A percentile compares a stretch with the other conserved stretches of the same genome.
Evolutionary conservation across 2,329 filamentous ascomycete genomes (phyloP).

Genomic region (Pseudopyricularia cyperi): DNA sequence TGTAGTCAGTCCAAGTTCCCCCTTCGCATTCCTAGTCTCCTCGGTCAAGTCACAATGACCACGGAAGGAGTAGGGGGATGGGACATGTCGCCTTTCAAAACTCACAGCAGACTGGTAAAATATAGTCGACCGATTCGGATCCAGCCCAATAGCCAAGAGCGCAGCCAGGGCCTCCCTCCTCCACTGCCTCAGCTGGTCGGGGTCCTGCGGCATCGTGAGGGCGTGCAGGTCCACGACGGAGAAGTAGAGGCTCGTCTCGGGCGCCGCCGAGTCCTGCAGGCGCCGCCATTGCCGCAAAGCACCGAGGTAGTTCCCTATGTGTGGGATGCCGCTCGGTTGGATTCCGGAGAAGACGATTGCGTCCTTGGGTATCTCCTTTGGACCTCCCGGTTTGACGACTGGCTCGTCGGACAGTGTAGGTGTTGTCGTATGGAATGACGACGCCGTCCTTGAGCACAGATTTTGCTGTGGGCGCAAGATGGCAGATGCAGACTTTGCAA

Average conservation of each 20-base stretch:
- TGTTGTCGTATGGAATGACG: neutral
- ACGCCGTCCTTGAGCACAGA: neutral
- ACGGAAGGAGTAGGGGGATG: neutral
- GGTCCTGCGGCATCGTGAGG: constrained; percentile 65
- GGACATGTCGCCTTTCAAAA: constrained; percentile 3
- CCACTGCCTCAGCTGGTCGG: constrained; percentile 44
- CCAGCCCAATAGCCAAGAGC: constrained; percentile 70
- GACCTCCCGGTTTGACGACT: neutral
- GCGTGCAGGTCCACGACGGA: constrained; percentile 91
- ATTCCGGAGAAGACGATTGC: constrained; percentile 82
- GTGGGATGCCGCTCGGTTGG: constrained; percentile 87
- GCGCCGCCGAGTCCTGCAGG: constrained; percentile 52
- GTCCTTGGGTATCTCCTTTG: constrained; percentile 2
- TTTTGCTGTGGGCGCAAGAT: too few species aligned
- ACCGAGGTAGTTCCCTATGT: constrained; percentile 90
- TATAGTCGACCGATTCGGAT: constrained; percentile 61
- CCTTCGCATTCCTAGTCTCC: neutral
- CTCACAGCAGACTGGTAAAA: constrained; percentile 72
- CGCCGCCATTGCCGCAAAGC: constrained; percentile 77
- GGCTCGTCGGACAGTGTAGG: neutral
- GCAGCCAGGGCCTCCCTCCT: constrained; percentile 67
- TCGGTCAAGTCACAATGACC: neutral
- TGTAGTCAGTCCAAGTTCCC: neutral
- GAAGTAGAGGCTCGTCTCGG: constrained; percentile 56
- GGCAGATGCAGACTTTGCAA: too few species aligned